Evolutionary conservation across 2,329 filamentous ascomycete species (phyloP).

Genomic region (Clonostachys sp.): DNA sequence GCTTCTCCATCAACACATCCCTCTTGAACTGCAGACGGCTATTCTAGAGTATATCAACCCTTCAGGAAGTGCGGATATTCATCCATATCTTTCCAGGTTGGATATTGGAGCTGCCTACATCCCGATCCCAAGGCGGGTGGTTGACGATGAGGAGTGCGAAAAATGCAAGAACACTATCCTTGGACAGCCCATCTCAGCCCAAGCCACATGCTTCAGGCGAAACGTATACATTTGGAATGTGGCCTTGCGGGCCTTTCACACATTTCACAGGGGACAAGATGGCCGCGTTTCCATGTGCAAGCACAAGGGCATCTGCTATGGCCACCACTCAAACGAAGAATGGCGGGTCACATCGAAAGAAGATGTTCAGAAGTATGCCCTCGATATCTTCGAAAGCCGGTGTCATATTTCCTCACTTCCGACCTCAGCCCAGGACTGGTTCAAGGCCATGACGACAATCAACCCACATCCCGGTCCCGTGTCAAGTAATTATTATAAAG

Average conservation of each 20-base stretch:
- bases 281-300: background rate
- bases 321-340: background rate
- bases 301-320: background rate
- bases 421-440: too few relatives aligned
- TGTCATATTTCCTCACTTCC: too few relatives aligned
- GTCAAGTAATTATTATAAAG: too few relatives aligned
- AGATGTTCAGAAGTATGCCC: too few relatives aligned
- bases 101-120: background rate
- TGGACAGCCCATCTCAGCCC: background rate
- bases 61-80: background rate
- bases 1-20: too few relatives aligned
- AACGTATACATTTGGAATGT: background rate
- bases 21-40: too few relatives aligned
- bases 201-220: background rate
- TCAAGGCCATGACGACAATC: too few relatives aligned
- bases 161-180: background rate
- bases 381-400: too few relatives aligned
- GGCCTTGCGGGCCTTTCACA: background rate
- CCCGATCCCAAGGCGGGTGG: background rate
- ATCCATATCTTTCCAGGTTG: background rate
- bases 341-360: too few relatives aligned
- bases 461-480: too few relatives aligned
- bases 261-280: background rate
- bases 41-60: too few relatives aligned
- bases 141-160: background rate